A percentile compares a stretch with the other conserved stretches of the same genome.
Evolutionary conservation across 2,329 filamentous ascomycete species (phyloP).

Genomic region (Metarhizium brunneum): DNA sequence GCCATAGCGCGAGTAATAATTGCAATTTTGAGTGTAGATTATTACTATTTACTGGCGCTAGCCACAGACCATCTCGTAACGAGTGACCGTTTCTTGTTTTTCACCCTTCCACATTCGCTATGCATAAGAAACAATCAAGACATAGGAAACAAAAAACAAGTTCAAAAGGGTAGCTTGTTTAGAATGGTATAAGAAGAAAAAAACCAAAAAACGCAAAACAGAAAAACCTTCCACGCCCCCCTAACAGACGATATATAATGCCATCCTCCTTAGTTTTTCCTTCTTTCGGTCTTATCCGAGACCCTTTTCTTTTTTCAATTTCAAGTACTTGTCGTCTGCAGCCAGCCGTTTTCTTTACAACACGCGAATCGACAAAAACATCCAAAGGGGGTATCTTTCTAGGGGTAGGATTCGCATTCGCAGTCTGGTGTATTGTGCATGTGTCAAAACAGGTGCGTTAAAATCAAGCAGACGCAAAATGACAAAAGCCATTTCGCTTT

Average conservation of each 20-base stretch:
- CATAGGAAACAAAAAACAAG: slow-evolving; percentile 6
- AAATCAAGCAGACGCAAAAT: not conserved
- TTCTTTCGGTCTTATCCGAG: not conserved
- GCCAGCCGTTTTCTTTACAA: not conserved
- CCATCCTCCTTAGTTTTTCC: not conserved
- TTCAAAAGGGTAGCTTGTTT: slow-evolving; percentile 1
- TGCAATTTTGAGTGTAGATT: slow-evolving; percentile 6
- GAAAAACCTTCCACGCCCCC: not conserved
- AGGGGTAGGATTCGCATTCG: slow-evolving; percentile 22
- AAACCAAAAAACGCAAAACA: slow-evolving; percentile 2
- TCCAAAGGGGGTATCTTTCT: slow-evolving; percentile 32
- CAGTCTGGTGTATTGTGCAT: slow-evolving; percentile 16
- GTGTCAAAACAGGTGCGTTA: not conserved
- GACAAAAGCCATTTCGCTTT: slow-evolving; percentile 1
- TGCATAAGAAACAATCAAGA: slow-evolving; percentile 5
- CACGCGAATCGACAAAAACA: slow-evolving; percentile 8
- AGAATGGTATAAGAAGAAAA: slow-evolving; percentile 3
- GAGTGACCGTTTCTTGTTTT: not conserved
- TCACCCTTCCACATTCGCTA: slow-evolving; percentile 9
- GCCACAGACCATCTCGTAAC: slow-evolving; percentile 1
- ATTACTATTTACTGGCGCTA: slow-evolving; percentile 12
- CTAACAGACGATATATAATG: not conserved
- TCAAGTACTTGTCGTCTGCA: not conserved
- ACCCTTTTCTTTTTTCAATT: not conserved
- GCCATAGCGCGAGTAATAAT: not conserved